These are phyloP conservation scores for Tetrapisispora namnaoensis DNA, from an alignment of 805 yeast genomes.

Conservation along the genomic window DNA sequence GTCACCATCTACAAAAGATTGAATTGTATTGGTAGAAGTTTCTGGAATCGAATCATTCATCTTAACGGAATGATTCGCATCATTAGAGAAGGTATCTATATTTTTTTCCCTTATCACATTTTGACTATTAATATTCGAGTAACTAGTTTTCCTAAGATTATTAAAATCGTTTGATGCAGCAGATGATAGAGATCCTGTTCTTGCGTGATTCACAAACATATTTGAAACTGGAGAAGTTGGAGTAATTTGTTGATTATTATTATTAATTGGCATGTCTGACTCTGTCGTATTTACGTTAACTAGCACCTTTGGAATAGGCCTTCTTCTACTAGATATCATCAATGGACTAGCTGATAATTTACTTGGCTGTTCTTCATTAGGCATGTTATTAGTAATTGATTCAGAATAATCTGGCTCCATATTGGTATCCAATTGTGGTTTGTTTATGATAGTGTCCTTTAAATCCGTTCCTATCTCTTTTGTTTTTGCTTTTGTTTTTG, in stretches of 20 bases:
- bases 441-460: no score
- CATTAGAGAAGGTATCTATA: background rate
- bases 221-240: slow-evolving; percentile 7
- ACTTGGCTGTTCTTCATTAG: slow-evolving; percentile 1
- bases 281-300: background rate
- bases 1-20: no score
- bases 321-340: slow-evolving; percentile 28
- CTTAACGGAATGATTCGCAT: background rate
- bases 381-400: background rate
- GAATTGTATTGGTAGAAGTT: no score
- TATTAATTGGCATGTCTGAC: slow-evolving; percentile 1
- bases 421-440: no score
- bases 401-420: background rate
- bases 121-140: background rate
- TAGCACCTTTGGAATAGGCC: slow-evolving; percentile 17
- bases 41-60: no score
- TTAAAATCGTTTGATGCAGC: slow-evolving; percentile 4
- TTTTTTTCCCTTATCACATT: background rate
- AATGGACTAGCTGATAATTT: slow-evolving; percentile 8
- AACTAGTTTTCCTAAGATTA: background rate
- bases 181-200: slow-evolving; percentile 12
- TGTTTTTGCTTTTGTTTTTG: background rate
- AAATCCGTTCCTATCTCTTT: no score
- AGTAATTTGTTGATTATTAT: background rate
- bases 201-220: slow-evolving; percentile 25